Evolutionary conservation across 805 yeast genomes (phyloP).

Genomic region (Clavispora carvajalis): DNA sequence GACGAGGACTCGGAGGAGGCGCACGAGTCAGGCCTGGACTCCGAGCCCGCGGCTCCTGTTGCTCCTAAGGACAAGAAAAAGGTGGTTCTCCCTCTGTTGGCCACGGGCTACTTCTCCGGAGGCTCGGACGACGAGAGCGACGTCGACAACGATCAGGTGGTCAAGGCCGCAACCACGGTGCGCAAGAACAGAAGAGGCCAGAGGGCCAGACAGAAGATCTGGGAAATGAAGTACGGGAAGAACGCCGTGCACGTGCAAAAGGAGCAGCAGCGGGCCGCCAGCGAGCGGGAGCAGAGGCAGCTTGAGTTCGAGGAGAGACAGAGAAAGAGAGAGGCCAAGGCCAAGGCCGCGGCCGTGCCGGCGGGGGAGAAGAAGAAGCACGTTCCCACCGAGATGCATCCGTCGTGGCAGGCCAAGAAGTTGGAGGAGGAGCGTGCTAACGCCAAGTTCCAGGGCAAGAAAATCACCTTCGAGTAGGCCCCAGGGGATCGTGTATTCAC

Average conservation of each 20-base stretch:
- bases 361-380: slow-evolving; percentile 5
- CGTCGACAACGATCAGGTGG: slow-evolving; percentile 41
- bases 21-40: neutral
- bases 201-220: slow-evolving; percentile 91
- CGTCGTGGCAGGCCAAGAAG: slow-evolving; percentile 95
- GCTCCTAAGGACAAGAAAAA: neutral
- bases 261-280: slow-evolving; percentile 49
- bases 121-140: slow-evolving; percentile 63
- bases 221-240: slow-evolving; percentile 87
- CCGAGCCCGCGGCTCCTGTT: too few species aligned
- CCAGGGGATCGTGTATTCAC: neutral
- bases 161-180: slow-evolving; percentile 47
- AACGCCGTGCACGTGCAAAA: slow-evolving; percentile 78
- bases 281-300: slow-evolving; percentile 56
- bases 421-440: slow-evolving; percentile 63
- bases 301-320: slow-evolving; percentile 69
- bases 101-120: slow-evolving; percentile 79
- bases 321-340: slow-evolving; percentile 57
- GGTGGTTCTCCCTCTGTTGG: slow-evolving; percentile 55
- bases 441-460: slow-evolving; percentile 77
- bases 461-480: slow-evolving; percentile 62
- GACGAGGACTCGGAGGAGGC: slow-evolving; percentile 23
- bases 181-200: slow-evolving; percentile 94
- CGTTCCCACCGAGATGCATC: slow-evolving; percentile 51
- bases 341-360: slow-evolving; percentile 11